These are phyloP conservation scores for Fusarium sp. DNA, from an alignment of 2,329 filamentous ascomycete genomes.

Conservation along the genomic window DNA sequence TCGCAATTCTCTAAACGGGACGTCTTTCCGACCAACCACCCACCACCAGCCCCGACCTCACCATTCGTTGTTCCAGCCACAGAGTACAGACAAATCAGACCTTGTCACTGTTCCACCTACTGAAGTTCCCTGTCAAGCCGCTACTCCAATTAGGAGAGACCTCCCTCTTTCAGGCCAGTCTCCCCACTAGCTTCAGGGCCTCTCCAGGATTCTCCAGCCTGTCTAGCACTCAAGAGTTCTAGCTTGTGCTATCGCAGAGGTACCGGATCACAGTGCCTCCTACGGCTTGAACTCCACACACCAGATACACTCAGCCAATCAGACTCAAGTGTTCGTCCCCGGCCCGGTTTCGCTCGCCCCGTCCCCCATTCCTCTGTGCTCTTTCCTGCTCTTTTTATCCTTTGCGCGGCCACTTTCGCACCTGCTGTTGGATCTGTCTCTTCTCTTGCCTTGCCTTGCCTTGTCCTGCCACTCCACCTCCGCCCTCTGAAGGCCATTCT, in stretches of 20 bases:
- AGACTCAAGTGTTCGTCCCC: conserved; percentile 18
- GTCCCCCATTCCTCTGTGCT: conserved; percentile 40
- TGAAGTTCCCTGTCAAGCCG: conserved; percentile 27
- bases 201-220: conserved; percentile 36
- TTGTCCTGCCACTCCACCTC: conserved; percentile 42
- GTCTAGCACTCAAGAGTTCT: conserved; percentile 15
- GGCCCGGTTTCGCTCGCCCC: conserved; percentile 36
- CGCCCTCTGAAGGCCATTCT: conserved; percentile 43
- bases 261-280: conserved; percentile 48
- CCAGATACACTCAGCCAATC: conserved; percentile 20
- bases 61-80: conserved; percentile 35
- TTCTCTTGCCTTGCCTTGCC: conserved; percentile 37
- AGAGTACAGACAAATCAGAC: conserved; percentile 36
- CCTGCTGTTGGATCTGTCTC: conserved; percentile 32
- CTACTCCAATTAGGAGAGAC: conserved; percentile 30
- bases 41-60: conserved; percentile 24
- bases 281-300: conserved; percentile 34
- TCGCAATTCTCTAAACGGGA: conserved; percentile 29
- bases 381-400: conserved; percentile 43
- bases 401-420: conserved; percentile 41
- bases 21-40: conserved; percentile 38
- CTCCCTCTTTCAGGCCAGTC: conserved; percentile 40
- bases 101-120: conserved; percentile 7
- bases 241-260: conserved; percentile 24
- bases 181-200: conserved; percentile 36